These are phyloP conservation scores for Solanum chaucha DNA, from an alignment of 257 asterid genomes.

Conservation along the genomic window DNA sequence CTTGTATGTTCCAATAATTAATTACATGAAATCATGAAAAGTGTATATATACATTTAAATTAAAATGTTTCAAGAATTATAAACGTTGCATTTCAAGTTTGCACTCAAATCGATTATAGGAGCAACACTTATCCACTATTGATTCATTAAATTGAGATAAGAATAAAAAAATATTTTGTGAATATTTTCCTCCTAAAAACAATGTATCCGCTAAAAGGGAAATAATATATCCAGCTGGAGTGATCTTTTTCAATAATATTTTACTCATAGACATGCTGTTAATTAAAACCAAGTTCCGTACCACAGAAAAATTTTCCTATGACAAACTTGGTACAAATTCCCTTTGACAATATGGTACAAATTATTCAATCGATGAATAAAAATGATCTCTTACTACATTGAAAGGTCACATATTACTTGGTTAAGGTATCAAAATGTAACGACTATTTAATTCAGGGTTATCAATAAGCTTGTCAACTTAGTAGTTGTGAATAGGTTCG, in stretches of 20 bases:
- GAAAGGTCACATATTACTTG: not conserved
- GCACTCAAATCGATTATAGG: no score
- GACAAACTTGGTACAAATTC: not conserved
- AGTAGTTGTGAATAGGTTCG: no score
- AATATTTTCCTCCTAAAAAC: not conserved
- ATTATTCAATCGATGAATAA: not conserved
- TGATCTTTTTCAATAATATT: not conserved
- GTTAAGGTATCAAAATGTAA: not conserved
- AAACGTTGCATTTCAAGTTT: no score
- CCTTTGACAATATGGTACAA: not conserved
- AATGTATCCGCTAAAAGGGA: not conserved
- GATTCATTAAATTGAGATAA: not conserved
- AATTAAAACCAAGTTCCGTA: not conserved
- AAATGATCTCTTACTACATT: not conserved
- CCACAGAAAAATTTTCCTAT: not conserved
- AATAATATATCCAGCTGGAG: not conserved
- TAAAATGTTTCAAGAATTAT: no score
- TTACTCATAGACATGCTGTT: not conserved
- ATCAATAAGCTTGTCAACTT: no score
- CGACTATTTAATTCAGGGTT: no score
- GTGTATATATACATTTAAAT: no score
- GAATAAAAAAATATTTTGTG: not conserved
- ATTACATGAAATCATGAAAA: no score
- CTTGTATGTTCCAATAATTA: no score
- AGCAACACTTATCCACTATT: not conserved